phyloP scores from a whole-genome alignment of 768 basidiomycete species.

The Dioszegia aurantiaca region DNA sequence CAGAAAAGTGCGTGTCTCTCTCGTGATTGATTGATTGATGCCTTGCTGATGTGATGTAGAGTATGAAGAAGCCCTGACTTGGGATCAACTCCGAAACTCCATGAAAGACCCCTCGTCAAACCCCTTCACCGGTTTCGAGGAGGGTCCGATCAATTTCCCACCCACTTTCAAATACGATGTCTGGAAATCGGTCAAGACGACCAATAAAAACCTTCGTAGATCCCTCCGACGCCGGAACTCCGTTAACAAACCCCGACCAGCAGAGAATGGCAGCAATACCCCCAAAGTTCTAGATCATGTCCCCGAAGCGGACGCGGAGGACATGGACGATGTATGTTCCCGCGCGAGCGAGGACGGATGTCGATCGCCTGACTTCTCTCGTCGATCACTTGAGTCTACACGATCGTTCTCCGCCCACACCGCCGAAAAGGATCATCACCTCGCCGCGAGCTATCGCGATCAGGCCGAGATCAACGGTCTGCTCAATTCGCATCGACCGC shows the following conservation, averaged over 20 bases:
- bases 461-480: slow-evolving; percentile 9
- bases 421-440: background rate
- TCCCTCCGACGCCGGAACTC: slow-evolving; percentile 23
- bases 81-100: slow-evolving; percentile 79
- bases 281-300: slow-evolving; percentile 29
- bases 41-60: slow-evolving; percentile 59
- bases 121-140: slow-evolving; percentile 71
- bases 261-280: background rate
- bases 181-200: slow-evolving; percentile 50
- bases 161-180: slow-evolving; percentile 75
- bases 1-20: slow-evolving; percentile 60
- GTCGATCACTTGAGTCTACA: slow-evolving; percentile 57
- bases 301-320: slow-evolving; percentile 27
- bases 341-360: slow-evolving; percentile 28
- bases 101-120: slow-evolving; percentile 63
- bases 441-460: background rate
- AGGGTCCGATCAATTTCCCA: slow-evolving; percentile 77
- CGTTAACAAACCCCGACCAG: slow-evolving; percentile 13
- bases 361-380: slow-evolving; percentile 55
- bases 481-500: slow-evolving; percentile 19
- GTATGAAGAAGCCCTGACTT: slow-evolving; percentile 77
- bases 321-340: slow-evolving; percentile 34
- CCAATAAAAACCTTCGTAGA: slow-evolving; percentile 36
- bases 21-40: slow-evolving; percentile 1
- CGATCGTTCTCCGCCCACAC: slow-evolving; percentile 22